These are phyloP conservation scores for Yarrowia porcina DNA, from an alignment of 805 yeast species.

Conservation along the genomic window DNA sequence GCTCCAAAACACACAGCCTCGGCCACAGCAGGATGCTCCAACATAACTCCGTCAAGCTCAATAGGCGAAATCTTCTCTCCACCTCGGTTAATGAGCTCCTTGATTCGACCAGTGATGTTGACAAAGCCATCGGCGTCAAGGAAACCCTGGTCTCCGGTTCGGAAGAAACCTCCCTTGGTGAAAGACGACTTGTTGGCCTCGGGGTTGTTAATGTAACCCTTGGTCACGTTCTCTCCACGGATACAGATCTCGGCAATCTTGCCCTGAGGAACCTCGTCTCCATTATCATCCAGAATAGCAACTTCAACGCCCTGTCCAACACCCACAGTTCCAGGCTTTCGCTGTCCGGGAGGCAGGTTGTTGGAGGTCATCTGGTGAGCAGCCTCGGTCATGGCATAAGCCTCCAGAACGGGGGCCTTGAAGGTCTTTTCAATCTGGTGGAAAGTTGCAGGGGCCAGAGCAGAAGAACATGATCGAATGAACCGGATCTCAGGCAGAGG, in stretches of 20 bases:
- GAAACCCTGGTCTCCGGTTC: conserved; percentile 77
- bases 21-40: conserved; percentile 57
- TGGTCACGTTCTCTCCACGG: conserved; percentile 64
- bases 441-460: conserved; percentile 65
- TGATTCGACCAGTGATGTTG: conserved; percentile 64
- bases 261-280: conserved; percentile 49
- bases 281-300: conserved; percentile 52
- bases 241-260: conserved; percentile 66
- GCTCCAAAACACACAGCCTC: conserved; percentile 74
- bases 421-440: conserved; percentile 54
- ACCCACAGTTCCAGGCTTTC: conserved; percentile 72
- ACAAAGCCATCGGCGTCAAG: conserved; percentile 58
- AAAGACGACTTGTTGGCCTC: conserved; percentile 68
- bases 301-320: conserved; percentile 67
- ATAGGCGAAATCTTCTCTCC: conserved; percentile 77
- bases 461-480: conserved; percentile 68
- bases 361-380: conserved; percentile 79
- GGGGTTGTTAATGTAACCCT: conserved; percentile 67
- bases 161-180: conserved; percentile 59
- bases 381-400: conserved; percentile 80
- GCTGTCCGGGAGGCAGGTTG: conserved; percentile 58
- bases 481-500: conserved; percentile 57
- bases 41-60: conserved; percentile 60
- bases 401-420: conserved; percentile 68
- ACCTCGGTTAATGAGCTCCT: conserved; percentile 72